Base-by-base conservation (phyloP, 495 filamentous ascomycete genomes). In the Amniculicola lignicola region DNA sequence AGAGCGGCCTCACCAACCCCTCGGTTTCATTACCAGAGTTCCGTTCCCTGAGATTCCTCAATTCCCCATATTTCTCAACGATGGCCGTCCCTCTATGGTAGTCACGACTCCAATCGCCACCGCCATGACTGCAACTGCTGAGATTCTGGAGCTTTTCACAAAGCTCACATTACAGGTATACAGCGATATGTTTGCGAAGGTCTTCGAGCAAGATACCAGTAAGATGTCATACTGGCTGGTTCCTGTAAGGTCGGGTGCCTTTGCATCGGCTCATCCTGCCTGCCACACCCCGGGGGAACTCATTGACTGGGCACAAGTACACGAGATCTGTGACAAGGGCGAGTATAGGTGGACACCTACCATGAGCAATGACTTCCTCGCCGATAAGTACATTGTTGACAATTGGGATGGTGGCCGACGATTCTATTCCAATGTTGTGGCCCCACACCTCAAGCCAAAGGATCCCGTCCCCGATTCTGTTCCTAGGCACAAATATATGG, bases 131-230 rank as follows among this genome's bases (percentile, higher is more conserved):
- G 56, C 84, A 1, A 58, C 64, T 3, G 36, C 64, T 0, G 62
- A 71, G 1, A 68, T 74, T 1, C 49, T 88, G 4, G 64, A 77
- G 4, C 62, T 69, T 9, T 58, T 97, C 31, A 84, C 79, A 16
- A 64, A 65, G 1, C 92, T 94, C 61, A 95, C 88, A 0, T 71
- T 91, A 28, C 77, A 78, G 7, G 67, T 94, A 2, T 96, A 91
- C 63, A 73, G 80, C n/a, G 89, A 96, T 64, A 70, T 96, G 0
- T 98, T 95, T 69, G 89, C 88, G 58, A 98, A 98, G 68, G 75
- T 72, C 3, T 98, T 88, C 63, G 83, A 86, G 31, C 62, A 75
- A 0, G 75, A 84, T 24, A 44, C 73, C 0, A 72, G 78, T 7
- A 79, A 82, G 14, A 84, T 94, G 65, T 83, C 89, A 0, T 98